Evolutionary conservation across 495 filamentous ascomycete species (phyloP).

Genomic region (Clavariopsis aquatica): DNA sequence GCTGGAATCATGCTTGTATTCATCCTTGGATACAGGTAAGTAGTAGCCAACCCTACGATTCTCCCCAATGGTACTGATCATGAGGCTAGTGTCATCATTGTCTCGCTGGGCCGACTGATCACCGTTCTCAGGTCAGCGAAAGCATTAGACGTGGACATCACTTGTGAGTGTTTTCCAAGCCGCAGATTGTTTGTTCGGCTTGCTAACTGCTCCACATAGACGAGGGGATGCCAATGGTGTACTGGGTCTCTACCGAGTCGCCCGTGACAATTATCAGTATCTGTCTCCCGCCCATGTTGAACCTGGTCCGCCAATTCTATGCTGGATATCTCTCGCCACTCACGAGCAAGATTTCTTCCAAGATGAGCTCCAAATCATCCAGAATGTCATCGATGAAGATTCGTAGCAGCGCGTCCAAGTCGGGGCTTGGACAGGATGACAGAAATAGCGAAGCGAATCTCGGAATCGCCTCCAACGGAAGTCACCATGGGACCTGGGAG

Average conservation of each 20-base stretch:
- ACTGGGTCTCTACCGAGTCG: slow-evolving; percentile 8
- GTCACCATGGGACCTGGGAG: no score
- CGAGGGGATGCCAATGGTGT: slow-evolving; percentile 8
- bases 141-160: slow-evolving; percentile 1
- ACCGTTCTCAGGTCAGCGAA: slow-evolving; percentile 2
- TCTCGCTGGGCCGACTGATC: slow-evolving; percentile 12
- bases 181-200: not conserved
- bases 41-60: not conserved
- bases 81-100: slow-evolving; percentile 10
- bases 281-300: slow-evolving; percentile 11
- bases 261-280: slow-evolving; percentile 7
- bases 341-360: not conserved
- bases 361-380: not conserved
- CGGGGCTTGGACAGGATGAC: not conserved
- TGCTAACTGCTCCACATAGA: not conserved
- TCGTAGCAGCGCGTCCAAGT: not conserved
- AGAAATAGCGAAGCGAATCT: no score
- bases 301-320: not conserved
- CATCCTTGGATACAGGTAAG: slow-evolving; percentile 15
- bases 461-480: no score
- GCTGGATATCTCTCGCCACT: not conserved
- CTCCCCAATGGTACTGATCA: not conserved
- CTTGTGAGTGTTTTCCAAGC: slow-evolving; percentile 4
- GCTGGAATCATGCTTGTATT: slow-evolving; percentile 4
- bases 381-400: not conserved